These are phyloP conservation scores for Chrysosporium queenslandicum DNA, from an alignment of 2,329 filamentous ascomycete species.

Conservation along the genomic window DNA sequence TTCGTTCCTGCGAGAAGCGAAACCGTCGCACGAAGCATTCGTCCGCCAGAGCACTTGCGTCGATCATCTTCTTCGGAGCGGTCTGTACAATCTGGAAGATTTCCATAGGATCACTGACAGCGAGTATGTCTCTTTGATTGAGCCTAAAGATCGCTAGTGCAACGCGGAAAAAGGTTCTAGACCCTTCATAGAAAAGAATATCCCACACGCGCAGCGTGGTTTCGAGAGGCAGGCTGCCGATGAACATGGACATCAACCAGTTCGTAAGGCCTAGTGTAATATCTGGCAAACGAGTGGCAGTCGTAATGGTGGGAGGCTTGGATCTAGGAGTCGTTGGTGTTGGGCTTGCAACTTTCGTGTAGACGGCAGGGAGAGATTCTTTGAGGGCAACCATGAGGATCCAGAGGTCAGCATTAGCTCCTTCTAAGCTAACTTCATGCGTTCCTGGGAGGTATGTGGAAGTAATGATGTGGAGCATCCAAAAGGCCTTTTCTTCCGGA, in stretches of 20 bases:
- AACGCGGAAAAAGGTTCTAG: slow-evolving; percentile 85
- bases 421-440: slow-evolving; percentile 80
- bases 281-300: slow-evolving; percentile 58
- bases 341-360: slow-evolving; percentile 75
- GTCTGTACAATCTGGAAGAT: slow-evolving; percentile 91
- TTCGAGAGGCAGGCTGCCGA: slow-evolving; percentile 84
- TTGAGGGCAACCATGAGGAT: slow-evolving; percentile 82
- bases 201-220: slow-evolving; percentile 91
- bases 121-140: slow-evolving; percentile 69
- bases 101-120: slow-evolving; percentile 79
- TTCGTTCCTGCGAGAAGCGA: slow-evolving; percentile 68
- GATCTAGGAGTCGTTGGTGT: slow-evolving; percentile 34
- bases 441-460: slow-evolving; percentile 80
- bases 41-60: slow-evolving; percentile 73
- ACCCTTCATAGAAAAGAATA: slow-evolving; percentile 89
- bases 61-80: slow-evolving; percentile 67
- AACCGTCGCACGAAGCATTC: slow-evolving; percentile 70
- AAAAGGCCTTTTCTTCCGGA: slow-evolving; percentile 83
- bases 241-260: slow-evolving; percentile 97
- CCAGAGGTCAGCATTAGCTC: slow-evolving; percentile 85
- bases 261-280: slow-evolving; percentile 88
- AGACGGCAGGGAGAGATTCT: slow-evolving; percentile 71
- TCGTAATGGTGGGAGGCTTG: slow-evolving; percentile 35
- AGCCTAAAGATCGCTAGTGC: slow-evolving; percentile 85
- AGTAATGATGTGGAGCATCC: slow-evolving; percentile 87